Percentiles rank a stretch among this genome's conserved stretches.
These are phyloP conservation scores for Chaetomium sp. DNA, from an alignment of 2,329 filamentous ascomycete species.

Conservation along the genomic window DNA sequence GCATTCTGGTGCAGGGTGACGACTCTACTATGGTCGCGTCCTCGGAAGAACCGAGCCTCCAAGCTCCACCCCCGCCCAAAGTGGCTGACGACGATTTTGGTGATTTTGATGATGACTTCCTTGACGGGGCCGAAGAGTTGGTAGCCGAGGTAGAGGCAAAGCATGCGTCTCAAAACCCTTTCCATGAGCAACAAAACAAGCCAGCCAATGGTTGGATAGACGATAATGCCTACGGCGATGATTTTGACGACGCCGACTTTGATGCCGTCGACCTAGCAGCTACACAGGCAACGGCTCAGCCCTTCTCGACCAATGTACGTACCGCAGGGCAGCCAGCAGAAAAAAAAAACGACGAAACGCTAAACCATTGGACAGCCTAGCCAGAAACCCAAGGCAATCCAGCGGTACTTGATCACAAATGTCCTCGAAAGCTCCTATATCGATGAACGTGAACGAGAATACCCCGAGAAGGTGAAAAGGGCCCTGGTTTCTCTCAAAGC, in stretches of 20 bases:
- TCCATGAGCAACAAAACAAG: slow-evolving; percentile 31
- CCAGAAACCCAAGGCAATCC: slow-evolving; percentile 72
- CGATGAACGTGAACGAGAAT: slow-evolving; percentile 60
- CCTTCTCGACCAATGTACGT: slow-evolving; percentile 56
- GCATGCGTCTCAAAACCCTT: slow-evolving; percentile 27
- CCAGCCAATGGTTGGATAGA: slow-evolving; percentile 42
- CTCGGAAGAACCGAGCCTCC: slow-evolving; percentile 8
- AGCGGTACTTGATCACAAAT: slow-evolving; percentile 81
- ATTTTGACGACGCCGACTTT: slow-evolving; percentile 75
- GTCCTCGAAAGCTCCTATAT: slow-evolving; percentile 70
- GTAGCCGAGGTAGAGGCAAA: slow-evolving; percentile 43
- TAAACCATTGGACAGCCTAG: slow-evolving; percentile 68
- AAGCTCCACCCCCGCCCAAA: slow-evolving; percentile 25
- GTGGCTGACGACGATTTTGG: slow-evolving; percentile 61
- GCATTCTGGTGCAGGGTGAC: slow-evolving; percentile 38
- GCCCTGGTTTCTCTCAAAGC: background rate
- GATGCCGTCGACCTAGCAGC: slow-evolving; percentile 74
- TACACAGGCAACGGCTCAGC: slow-evolving; percentile 60
- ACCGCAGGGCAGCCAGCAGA: slow-evolving; percentile 38
- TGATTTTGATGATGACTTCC: slow-evolving; percentile 65
- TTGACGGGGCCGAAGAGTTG: slow-evolving; percentile 51
- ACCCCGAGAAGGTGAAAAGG: slow-evolving; percentile 68
- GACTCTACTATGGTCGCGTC: slow-evolving; percentile 27
- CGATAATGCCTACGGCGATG: slow-evolving; percentile 63
- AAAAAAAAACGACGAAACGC: slow-evolving; percentile 45